A percentile compares a stretch with the other conserved stretches of the same genome.
These are phyloP conservation scores for Gossypium lobatum DNA, from an alignment of 441 rosid species.

Conservation along the genomic window DNA sequence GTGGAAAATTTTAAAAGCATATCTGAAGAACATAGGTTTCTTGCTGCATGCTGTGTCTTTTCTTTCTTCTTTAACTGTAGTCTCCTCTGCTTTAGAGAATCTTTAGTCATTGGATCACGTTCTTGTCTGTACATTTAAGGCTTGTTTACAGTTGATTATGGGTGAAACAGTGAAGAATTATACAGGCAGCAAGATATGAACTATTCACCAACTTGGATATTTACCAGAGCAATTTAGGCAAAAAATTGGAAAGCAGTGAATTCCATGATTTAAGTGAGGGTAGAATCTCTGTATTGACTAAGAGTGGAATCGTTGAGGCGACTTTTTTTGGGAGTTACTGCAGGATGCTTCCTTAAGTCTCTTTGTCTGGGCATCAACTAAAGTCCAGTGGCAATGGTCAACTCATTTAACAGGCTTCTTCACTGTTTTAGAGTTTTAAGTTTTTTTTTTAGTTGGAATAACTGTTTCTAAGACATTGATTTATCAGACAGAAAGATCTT, in stretches of 20 bases:
- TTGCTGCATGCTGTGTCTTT: conserved; percentile 10
- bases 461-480: conserved; percentile 2
- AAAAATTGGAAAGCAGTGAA: background rate
- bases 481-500: background rate
- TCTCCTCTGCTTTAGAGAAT: background rate
- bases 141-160: conserved; percentile 4
- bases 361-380: conserved; percentile 5
- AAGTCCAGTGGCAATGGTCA: conserved; percentile 3
- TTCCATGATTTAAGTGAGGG: background rate
- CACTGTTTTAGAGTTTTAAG: background rate
- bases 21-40: conserved; percentile 20
- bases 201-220: background rate
- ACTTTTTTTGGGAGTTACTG: background rate
- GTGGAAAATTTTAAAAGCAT: conserved; percentile 11
- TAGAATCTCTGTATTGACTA: background rate
- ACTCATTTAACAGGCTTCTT: background rate
- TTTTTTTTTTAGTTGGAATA: background rate
- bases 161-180: conserved; percentile 1
- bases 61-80: background rate
- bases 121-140: background rate
- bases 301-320: conserved; percentile 5
- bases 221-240: conserved; percentile 6
- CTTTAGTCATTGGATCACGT: conserved; percentile 4
- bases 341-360: conserved; percentile 1
- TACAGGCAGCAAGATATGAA: background rate